Base-by-base conservation (phyloP, 176 grass and related monocot genomes). In the Poa annua region DNA sequence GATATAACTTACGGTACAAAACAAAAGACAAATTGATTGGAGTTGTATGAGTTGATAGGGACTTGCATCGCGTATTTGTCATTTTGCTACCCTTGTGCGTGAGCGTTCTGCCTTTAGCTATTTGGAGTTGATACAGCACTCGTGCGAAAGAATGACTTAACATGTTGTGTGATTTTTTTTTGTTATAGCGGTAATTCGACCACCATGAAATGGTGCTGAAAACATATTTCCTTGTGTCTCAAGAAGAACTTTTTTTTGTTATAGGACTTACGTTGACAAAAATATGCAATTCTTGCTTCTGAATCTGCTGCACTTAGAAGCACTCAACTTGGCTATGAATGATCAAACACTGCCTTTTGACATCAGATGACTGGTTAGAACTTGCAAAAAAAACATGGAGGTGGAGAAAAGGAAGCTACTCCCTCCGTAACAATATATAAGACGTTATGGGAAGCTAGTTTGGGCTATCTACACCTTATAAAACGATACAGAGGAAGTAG, bases 1-100 rank as follows among this genome's bases (percentile, higher is more conserved):
- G 84, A 87, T 87, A 90, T 68, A 83, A 83, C 67, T 87, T 83
- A 61, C 32, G 10, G 80, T 67, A 44, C 75, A 87, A 80, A 83
- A 75, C 80, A 87, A 80, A 86, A 70, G 84, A 74, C 74, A 74
- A 90, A 90, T 87, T 87, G 84, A 90, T 84, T 90, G 85, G 54
- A 90, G 80, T 86, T 90, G 80, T 75, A 84, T 82, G 88, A 83
- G 75, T 77, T 68, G 78, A 85, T 84, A 59, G 61, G 55, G 75
- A 90, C 80, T 80, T 83, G 9, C 80, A 83, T 79, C 45, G 9
- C 54, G 26, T 59, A 74, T 22, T 34, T 56, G 48, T 24, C 78
- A 29, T 56, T 36, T 82, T 33, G 29, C 12, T 51, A 39, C 15
- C 67, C 22, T 55, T 57, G 34, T 50, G 60, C 49, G 11, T 20